Evolutionary conservation across 225 moss, liverwort and hornwort species (phyloP).

Genomic region (Asterella californica): DNA sequence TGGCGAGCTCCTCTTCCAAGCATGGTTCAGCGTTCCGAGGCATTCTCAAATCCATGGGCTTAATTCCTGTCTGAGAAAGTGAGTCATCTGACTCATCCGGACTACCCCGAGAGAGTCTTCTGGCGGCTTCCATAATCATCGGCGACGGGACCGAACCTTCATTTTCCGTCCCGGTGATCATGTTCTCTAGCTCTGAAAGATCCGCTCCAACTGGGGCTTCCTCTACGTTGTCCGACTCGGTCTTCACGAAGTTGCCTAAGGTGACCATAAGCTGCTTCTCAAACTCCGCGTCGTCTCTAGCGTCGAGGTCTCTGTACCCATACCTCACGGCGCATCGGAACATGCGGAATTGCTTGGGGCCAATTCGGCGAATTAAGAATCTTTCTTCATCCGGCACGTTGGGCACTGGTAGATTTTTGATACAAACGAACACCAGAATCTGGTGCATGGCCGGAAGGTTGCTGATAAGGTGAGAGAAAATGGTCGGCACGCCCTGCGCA

Average conservation of each 20-base stretch:
- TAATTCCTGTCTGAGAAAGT: conserved; percentile 2
- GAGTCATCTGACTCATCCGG: background rate
- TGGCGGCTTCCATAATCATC: background rate
- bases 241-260: conserved; percentile 38
- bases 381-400: conserved; percentile 62
- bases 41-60: background rate
- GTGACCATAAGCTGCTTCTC: conserved; percentile 48
- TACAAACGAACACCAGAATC: conserved; percentile 66
- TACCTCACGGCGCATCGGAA: conserved; percentile 86
- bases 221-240: conserved; percentile 29
- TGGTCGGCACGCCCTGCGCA: conserved; percentile 68
- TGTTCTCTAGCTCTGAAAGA: background rate
- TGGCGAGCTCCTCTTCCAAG: conserved; percentile 38
- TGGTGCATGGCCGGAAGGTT: conserved; percentile 84
- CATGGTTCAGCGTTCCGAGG: conserved; percentile 4
- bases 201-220: background rate
- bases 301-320: conserved; percentile 63
- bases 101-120: background rate
- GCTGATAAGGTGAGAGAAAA: conserved; percentile 62
- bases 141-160: background rate
- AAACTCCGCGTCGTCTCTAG: conserved; percentile 23
- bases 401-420: conserved; percentile 73
- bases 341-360: conserved; percentile 64
- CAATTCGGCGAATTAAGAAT: conserved; percentile 68
- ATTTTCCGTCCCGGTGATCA: background rate